Base-by-base conservation (phyloP, 2,329 filamentous ascomycete species). In the Amphichorda felina region DNA sequence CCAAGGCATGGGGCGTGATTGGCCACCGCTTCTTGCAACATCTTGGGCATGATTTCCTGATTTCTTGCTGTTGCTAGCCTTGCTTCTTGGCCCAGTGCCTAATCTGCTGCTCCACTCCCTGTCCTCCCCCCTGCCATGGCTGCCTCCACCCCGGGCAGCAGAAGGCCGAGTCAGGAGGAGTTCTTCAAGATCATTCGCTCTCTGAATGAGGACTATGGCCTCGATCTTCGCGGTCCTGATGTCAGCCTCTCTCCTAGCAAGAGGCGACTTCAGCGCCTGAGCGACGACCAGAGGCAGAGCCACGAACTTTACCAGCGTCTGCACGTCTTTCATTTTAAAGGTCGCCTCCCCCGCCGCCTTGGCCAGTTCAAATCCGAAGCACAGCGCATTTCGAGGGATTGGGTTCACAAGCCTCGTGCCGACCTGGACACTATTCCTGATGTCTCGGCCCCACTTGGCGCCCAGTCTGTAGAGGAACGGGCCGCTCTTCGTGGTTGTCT, bases 401-500 rank as follows among this genome's bases (percentile, higher is more conserved):
- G 49, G 47, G 28, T 40, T 10, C 8, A 18, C n/a, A 39, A 45
- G 30, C 42, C 34, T 11, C 41, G 42, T 34, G 41, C 43, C 28
- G 41, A 45, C 40, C 34, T 40, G 35, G 43, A 47, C 38, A 48
- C 38, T 8, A 38, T 40, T 29, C 39, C 42, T 11, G 43, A 35
- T n/a, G 38, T 33, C 30, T 13, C 11, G 3, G 44, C 42, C 48
- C 46, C 47, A 46, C 47, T 43, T 43, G 34, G 40, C 11, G 34
- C 42, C 38, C 40, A 40, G 29, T 39, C 35, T 27, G 41, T 6
- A 10, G 6, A 10, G 38, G 43, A 49, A 39, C 50, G 46, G 31
- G 43, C 41, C 37, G 44, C 35, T 11, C 46, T 55, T 1, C 50
- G 53, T 16, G 19, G 29, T 8, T 44, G 47, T 19, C 42, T 56